Conservation (phyloP, 2,329 filamentous ascomycete genomes). For the Pseudocercospora cruenta region DNA sequence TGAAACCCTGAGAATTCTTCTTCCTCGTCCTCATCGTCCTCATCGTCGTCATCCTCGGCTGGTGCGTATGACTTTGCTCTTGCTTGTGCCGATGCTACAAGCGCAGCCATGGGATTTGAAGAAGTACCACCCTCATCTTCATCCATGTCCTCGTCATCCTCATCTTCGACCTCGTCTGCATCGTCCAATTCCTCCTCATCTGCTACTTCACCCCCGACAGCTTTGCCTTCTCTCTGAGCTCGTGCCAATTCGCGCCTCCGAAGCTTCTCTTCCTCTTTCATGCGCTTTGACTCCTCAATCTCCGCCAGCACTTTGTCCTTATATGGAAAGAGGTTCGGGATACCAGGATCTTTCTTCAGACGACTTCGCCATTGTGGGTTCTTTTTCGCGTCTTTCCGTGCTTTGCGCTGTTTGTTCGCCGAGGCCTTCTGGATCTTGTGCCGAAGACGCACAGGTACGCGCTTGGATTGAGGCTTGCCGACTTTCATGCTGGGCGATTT, state of each 20-base stretch:
- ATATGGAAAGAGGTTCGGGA: slow-evolving; percentile 96
- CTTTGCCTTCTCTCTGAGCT: slow-evolving; percentile 43
- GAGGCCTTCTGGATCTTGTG: slow-evolving; percentile 97
- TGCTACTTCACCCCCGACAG: slow-evolving; percentile 51
- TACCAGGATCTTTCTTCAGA: slow-evolving; percentile 96
- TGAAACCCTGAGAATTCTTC: slow-evolving; percentile 35
- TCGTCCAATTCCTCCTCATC: slow-evolving; percentile 53
- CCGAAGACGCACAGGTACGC: slow-evolving; percentile 81
- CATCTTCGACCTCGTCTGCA: slow-evolving; percentile 54
- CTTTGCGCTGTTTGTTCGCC: slow-evolving; percentile 86
- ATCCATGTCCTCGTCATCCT: slow-evolving; percentile 61
- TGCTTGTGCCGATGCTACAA: slow-evolving; percentile 79
- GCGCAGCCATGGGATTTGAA: slow-evolving; percentile 88
- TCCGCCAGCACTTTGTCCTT: slow-evolving; percentile 94
- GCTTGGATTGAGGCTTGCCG: slow-evolving; percentile 84
- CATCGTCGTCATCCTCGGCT: slow-evolving; percentile 61
- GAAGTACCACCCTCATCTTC: slow-evolving; percentile 58
- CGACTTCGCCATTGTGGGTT: slow-evolving; percentile 96
- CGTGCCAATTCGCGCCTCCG: slow-evolving; percentile 71
- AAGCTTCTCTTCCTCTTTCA: slow-evolving; percentile 78
- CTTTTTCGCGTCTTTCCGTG: slow-evolving; percentile 87
- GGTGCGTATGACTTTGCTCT: slow-evolving; percentile 70
- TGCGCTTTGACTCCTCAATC: slow-evolving; percentile 78
- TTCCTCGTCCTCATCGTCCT: slow-evolving; percentile 59
- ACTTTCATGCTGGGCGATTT: slow-evolving; percentile 34